A percentile compares a stretch with the other conserved stretches of the same genome.
These are phyloP conservation scores for Globisporangium polare DNA, from an alignment of 352 stramenopile species.

Conservation along the genomic window DNA sequence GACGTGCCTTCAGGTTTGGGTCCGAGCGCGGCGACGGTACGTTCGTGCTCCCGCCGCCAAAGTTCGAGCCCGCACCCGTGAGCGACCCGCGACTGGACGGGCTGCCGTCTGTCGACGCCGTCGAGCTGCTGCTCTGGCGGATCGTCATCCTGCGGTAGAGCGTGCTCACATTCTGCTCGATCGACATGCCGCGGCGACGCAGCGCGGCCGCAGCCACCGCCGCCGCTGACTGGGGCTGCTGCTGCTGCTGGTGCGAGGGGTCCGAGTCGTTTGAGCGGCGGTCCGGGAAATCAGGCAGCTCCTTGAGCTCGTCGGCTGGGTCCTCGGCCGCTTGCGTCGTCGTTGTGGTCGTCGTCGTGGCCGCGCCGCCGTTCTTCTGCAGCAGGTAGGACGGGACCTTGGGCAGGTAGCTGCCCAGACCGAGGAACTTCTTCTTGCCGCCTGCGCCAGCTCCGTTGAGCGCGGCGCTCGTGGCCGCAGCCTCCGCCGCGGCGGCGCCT, in stretches of 20 bases:
- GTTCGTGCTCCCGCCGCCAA: slow-evolving; percentile 7
- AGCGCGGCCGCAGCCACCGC: slow-evolving; percentile 23
- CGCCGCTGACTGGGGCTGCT: slow-evolving; percentile 26
- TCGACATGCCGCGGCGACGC: slow-evolving; percentile 44
- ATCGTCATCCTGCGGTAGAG: slow-evolving; percentile 53
- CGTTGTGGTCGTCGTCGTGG: not conserved
- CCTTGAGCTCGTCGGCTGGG: slow-evolving; percentile 30
- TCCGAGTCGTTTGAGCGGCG: slow-evolving; percentile 9
- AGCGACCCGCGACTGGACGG: slow-evolving; percentile 18
- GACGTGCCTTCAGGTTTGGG: slow-evolving; percentile 33
- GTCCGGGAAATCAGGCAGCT: slow-evolving; percentile 39
- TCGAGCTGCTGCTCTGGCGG: slow-evolving; percentile 34
- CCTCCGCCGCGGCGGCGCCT: slow-evolving; percentile 4
- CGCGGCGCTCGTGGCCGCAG: not conserved
- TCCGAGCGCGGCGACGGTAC: slow-evolving; percentile 30
- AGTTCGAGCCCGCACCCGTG: slow-evolving; percentile 18
- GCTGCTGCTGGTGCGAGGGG: not conserved
- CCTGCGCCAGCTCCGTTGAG: not conserved
- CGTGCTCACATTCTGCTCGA: slow-evolving; percentile 47
- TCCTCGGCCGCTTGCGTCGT: not conserved
- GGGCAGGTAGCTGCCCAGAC: slow-evolving; percentile 54
- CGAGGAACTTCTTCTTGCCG: slow-evolving; percentile 41
- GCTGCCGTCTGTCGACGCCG: slow-evolving; percentile 17
- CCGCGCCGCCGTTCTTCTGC: slow-evolving; percentile 25
- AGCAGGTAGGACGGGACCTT: slow-evolving; percentile 51